A percentile compares a stretch with the other conserved stretches of the same genome.
phyloP scores from a whole-genome alignment of 495 filamentous ascomycete species.

The Hypoxylon trugodes region DNA sequence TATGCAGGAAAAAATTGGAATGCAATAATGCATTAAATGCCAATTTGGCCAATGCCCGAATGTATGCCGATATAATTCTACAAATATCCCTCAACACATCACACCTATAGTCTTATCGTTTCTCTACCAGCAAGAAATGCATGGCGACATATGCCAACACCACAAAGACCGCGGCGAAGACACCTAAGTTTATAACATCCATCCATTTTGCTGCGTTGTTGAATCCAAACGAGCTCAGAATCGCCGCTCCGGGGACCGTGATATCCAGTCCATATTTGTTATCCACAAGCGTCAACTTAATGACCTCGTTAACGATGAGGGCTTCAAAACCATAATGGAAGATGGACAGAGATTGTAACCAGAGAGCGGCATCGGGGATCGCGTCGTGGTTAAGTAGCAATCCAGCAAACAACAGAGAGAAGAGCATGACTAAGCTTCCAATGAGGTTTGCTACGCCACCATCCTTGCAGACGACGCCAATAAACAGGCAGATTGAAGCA shows the following conservation, averaged over 20 bases:
- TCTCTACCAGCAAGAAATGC: constrained; percentile 94
- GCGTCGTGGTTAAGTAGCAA: constrained; percentile 92
- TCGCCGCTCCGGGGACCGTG: constrained; percentile 92
- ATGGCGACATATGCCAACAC: constrained; percentile 90
- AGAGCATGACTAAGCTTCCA: constrained; percentile 96
- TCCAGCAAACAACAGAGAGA: constrained; percentile 93
- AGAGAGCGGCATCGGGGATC: constrained; percentile 82
- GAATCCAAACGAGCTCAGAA: constrained; percentile 93
- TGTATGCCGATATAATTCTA: constrained; percentile 30
- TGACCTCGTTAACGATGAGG: constrained; percentile 96
- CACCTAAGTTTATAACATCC: constrained; percentile 81
- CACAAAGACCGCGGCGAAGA: constrained; percentile 85
- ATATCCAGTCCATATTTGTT: constrained; percentile 96
- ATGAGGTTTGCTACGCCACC: constrained; percentile 93
- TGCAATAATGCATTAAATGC: constrained; percentile 25
- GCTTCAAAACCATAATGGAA: constrained; percentile 99
- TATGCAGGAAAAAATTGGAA: constrained; percentile 38
- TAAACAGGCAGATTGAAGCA: constrained; percentile 91
- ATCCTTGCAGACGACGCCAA: constrained; percentile 94
- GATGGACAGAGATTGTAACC: constrained; percentile 96
- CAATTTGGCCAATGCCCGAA: constrained; percentile 24
- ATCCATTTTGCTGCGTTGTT: constrained; percentile 82
- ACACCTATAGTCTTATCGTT: constrained; percentile 63
- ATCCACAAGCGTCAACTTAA: constrained; percentile 87
- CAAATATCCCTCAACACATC: constrained; percentile 7